Conservation (phyloP, 805 yeast species). For the Candida mattraensis region DNA sequence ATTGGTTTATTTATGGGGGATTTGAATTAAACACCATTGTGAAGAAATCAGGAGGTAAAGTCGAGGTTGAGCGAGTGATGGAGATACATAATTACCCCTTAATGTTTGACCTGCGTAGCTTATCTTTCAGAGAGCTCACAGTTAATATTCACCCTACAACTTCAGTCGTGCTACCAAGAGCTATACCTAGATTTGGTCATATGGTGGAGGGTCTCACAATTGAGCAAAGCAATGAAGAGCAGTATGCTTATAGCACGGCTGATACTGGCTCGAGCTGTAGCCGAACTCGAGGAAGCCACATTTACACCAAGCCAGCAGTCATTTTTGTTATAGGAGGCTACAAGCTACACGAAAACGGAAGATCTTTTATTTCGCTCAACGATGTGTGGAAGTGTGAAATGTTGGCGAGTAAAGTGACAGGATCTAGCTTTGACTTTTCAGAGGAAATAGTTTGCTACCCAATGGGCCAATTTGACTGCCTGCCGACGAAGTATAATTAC, state of each 20-base stretch:
- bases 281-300: constrained; percentile 3
- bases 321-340: constrained; percentile 52
- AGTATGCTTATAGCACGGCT: constrained; percentile 10
- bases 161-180: constrained; percentile 25
- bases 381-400: constrained; percentile 36
- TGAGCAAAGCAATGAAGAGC: constrained; percentile 27
- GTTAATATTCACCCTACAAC: constrained; percentile 32
- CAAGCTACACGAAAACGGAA: constrained; percentile 32
- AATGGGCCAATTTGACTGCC: constrained; percentile 29
- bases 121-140: constrained; percentile 48
- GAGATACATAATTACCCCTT: constrained; percentile 49
- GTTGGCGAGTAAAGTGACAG: constrained; percentile 29
- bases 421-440: constrained; percentile 32
- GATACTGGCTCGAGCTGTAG: constrained; percentile 4
- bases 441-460: constrained; percentile 33
- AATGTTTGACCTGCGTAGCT: constrained; percentile 53
- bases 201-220: constrained; percentile 23
- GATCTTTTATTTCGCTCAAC: constrained; percentile 32
- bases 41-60: constrained; percentile 36
- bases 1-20: constrained; percentile 71
- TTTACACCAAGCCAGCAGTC: constrained; percentile 32
- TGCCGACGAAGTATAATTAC: constrained; percentile 22
- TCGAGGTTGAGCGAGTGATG: constrained; percentile 35
- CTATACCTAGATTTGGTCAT: constrained; percentile 37
- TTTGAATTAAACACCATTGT: constrained; percentile 44